Base-by-base conservation (phyloP, 164 flowering plant species). In the Stephania cephalantha region DNA sequence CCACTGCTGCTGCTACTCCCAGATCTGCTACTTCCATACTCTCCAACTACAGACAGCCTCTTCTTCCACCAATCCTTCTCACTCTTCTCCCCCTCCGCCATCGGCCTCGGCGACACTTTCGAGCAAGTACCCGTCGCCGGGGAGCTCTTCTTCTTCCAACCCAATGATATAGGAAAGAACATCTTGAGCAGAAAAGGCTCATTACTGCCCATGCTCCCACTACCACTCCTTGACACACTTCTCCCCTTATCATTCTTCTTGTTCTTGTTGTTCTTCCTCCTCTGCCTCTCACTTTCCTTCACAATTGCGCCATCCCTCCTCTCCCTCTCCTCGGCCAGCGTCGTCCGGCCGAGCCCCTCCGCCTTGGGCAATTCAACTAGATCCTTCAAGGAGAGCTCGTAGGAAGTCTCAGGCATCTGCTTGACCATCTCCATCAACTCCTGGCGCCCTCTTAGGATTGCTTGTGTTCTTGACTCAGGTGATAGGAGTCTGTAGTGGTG, bases 401-500 rank as follows among this genome's bases (percentile, higher is more conserved):
- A 88, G 15, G 81, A 76, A 0, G 92, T 82, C 75, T 92, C 97
- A 3, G 97, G 90, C 85, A 90, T 82, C 85, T 84, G 77, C 53
- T 77, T 76, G 12, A 92, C 79, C 93, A 89, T 88, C 79, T 89
- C 91, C 95, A 92, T 89, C 50, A 92, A 82, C 84, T 92, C 91
- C 70, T 63, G 80, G 74, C 85, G 83, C 3, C 90, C 90, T 73
- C 85, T 81, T 6, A 81, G 87, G 29, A 91, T 89, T 1, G 78
- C 86, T 67, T 82, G 86, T 6, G 79, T 46, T 30, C 86, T 65
- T 0, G 87, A 81, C 2, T 73, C 68, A 1, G 85, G 86, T 0
- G 89, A 86, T 5, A 75, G 74, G 45, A 73, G 30, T 2, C 58
- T 20, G 53, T 73, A 63, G 22, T 73, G 74, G 22, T 55, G 66